A percentile compares a stretch with the other conserved stretches of the same genome.
phyloP scores from a whole-genome alignment of 2,329 filamentous ascomycete genomes.

The Pseudogymnoascus sp. region DNA sequence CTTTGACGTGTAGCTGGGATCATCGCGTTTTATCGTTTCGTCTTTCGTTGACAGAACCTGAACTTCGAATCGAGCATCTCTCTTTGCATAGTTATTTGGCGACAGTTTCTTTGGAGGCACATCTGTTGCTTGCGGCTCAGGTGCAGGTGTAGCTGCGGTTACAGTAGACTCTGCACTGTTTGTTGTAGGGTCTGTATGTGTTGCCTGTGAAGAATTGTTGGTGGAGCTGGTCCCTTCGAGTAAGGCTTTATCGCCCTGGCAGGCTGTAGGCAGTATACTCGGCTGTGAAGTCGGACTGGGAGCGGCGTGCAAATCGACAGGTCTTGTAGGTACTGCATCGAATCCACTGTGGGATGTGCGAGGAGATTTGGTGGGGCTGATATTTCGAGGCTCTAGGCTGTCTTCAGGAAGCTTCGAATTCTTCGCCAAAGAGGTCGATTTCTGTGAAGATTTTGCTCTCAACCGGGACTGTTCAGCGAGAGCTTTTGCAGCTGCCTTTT shows the following conservation, averaged over 20 bases:
- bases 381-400: neutral
- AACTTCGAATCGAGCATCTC: neutral
- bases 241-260: neutral
- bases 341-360: neutral
- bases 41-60: neutral
- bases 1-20: neutral
- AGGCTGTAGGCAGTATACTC: neutral
- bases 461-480: neutral
- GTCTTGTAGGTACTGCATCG: neutral
- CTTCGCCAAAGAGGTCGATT: neutral
- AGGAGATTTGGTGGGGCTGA: neutral
- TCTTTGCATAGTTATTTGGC: neutral
- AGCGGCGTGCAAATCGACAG: neutral
- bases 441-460: neutral
- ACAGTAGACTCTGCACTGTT: neutral
- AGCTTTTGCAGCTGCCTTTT: neutral
- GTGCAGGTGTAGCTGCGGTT: neutral
- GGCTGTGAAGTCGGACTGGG: neutral
- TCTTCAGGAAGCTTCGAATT: neutral
- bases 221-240: too few relatives aligned
- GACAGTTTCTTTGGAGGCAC: neutral
- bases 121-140: neutral
- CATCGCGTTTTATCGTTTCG: neutral
- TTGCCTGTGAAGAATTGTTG: neutral
- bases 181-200: neutral